Percentiles rank a stretch among this genome's conserved stretches.
Conservation (phyloP, 2,329 filamentous ascomycete species). For the Trichophyton verrucosum region DNA sequence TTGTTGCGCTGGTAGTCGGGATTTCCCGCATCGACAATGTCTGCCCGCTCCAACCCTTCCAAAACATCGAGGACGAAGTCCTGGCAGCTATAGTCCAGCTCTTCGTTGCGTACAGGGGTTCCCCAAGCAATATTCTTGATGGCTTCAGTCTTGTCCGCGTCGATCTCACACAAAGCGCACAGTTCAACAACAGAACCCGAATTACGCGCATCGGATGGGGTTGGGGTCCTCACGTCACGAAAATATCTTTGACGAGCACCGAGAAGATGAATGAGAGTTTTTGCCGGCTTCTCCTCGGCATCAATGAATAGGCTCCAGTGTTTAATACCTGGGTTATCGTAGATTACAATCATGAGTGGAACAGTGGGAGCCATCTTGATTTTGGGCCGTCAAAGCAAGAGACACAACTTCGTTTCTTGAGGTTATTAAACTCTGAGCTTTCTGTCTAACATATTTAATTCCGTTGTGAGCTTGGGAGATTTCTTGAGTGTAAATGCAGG, state of each 20-base stretch:
- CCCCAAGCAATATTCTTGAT: conserved; percentile 13
- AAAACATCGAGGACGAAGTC: conserved; percentile 19
- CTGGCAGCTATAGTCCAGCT: conserved; percentile 18
- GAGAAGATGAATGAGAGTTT: conserved; percentile 8
- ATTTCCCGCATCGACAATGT: conserved; percentile 9
- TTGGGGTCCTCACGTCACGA: not conserved
- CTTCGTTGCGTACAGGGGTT: conserved; percentile 15
- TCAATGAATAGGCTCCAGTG: conserved; percentile 9
- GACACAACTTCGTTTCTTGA: too few relatives aligned
- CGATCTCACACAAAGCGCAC: not conserved
- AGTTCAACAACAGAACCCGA: not conserved
- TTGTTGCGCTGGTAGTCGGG: conserved; percentile 2
- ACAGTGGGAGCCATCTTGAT: conserved; percentile 3
- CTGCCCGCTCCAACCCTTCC: conserved; percentile 11
- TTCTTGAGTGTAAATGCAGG: too few relatives aligned
- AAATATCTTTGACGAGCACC: conserved; percentile 5
- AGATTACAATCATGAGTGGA: conserved; percentile 6
- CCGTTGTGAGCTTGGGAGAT: too few relatives aligned
- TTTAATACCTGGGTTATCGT: conserved; percentile 9
- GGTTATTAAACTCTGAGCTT: too few relatives aligned
- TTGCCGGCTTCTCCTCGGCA: not conserved
- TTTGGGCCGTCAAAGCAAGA: not conserved
- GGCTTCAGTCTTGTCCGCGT: conserved; percentile 1
- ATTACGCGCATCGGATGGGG: not conserved
- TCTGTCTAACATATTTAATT: too few relatives aligned